Evolutionary conservation across 2,329 filamentous ascomycete genomes (phyloP).

Genomic region (Catunica adiposa): DNA sequence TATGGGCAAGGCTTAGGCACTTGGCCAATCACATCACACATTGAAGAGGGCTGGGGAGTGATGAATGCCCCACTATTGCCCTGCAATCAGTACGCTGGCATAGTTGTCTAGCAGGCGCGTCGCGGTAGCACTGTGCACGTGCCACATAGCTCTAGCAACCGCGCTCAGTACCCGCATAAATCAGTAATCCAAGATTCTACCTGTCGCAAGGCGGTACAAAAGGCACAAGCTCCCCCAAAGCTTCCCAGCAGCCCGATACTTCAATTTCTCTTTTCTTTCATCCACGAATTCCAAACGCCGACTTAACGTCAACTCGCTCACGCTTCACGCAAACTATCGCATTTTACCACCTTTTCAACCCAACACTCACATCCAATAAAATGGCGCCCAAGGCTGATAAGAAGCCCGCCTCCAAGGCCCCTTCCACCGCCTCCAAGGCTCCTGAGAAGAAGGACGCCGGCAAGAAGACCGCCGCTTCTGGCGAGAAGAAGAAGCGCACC

Average conservation of each 20-base stretch:
- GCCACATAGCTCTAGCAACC: conserved; percentile 10
- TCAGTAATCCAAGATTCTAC: conserved; percentile 33
- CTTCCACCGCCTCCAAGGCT: conserved; percentile 51
- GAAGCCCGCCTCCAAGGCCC: conserved; percentile 98
- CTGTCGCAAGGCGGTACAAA: conserved; percentile 42
- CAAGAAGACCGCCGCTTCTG: conserved; percentile 95
- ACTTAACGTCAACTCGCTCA: conserved; percentile 15
- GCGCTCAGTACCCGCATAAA: conserved; percentile 21
- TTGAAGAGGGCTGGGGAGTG: not conserved
- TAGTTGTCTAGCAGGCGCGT: conserved; percentile 8
- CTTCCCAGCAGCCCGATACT: conserved; percentile 27
- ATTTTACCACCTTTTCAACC: conserved; percentile 4
- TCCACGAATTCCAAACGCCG: conserved; percentile 14
- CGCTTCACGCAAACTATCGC: not conserved
- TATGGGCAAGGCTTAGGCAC: not conserved
- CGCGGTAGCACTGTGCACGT: conserved; percentile 12
- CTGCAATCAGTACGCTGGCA: conserved; percentile 11
- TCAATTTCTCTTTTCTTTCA: conserved; percentile 23
- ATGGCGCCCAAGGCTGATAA: conserved; percentile 97
- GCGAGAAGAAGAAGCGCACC: conserved; percentile 99
- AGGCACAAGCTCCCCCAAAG: conserved; percentile 38
- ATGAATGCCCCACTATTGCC: conserved; percentile 3
- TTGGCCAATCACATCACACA: conserved; percentile 9
- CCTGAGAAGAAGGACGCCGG: conserved; percentile 98
- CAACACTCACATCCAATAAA: conserved; percentile 30